Evolutionary conservation across 163 green algal genomes (phyloP).

Genomic region (Chlamydomonas reinhardtii): DNA sequence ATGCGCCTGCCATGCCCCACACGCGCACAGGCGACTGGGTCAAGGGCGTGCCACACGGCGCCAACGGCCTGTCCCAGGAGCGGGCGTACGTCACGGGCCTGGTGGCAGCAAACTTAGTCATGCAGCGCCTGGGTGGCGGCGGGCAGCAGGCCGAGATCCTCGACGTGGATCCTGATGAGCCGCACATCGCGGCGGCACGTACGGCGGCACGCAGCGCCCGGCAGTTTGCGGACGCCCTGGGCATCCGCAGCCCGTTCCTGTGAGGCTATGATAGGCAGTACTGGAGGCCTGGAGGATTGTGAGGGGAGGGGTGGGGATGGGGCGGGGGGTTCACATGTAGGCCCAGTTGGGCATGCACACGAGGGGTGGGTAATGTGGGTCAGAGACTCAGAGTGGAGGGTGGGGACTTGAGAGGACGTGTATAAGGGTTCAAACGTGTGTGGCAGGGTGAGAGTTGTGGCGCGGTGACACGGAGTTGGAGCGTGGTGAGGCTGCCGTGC

Average conservation of each 20-base stretch:
- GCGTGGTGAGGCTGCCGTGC: no score
- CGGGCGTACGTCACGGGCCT: slow-evolving; percentile 93
- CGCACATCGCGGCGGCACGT: slow-evolving; percentile 78
- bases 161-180: slow-evolving; percentile 86
- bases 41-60: slow-evolving; percentile 87
- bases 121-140: slow-evolving; percentile 65
- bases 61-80: slow-evolving; percentile 93
- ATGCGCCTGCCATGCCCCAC: slow-evolving; percentile 57
- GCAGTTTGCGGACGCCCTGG: slow-evolving; percentile 28
- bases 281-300: no score
- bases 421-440: no score
- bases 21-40: slow-evolving; percentile 91
- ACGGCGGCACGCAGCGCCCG: background rate
- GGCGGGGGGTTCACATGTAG: no score
- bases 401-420: no score
- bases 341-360: no score
- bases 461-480: no score
- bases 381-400: no score
- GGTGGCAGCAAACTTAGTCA: slow-evolving; percentile 89
- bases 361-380: no score
- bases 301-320: no score
- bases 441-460: no score
- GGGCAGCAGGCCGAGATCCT: slow-evolving; percentile 70
- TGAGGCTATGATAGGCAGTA: background rate
- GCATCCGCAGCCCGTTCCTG: slow-evolving; percentile 58